phyloP scores from a whole-genome alignment of 2,329 filamentous ascomycete species.

The Fusarium mexicanum region DNA sequence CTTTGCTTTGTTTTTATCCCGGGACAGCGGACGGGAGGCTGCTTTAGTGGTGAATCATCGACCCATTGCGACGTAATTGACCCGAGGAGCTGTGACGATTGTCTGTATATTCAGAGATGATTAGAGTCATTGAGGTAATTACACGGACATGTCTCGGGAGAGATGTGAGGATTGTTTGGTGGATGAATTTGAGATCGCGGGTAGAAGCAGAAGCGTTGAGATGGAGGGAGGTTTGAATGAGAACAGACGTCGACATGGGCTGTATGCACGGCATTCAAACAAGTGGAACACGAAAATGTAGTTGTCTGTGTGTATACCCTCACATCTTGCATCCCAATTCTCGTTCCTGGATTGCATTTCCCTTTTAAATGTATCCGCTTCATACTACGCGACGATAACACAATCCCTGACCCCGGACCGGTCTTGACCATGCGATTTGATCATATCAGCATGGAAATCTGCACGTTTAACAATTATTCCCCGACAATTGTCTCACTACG shows the following conservation, averaged over 20 bases:
- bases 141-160: background rate
- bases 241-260: constrained; percentile 15
- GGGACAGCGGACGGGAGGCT: constrained; percentile 5
- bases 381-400: background rate
- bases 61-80: constrained; percentile 1
- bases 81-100: constrained; percentile 1
- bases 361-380: background rate
- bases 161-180: background rate
- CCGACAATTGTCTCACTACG: background rate
- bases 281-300: background rate
- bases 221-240: background rate
- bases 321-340: constrained; percentile 2
- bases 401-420: background rate
- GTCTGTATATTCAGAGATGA: background rate
- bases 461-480: background rate
- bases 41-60: constrained; percentile 9
- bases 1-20: background rate
- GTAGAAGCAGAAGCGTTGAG: background rate
- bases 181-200: background rate
- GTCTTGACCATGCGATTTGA: constrained; percentile 5
- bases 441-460: constrained; percentile 1
- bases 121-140: background rate
- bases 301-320: background rate
- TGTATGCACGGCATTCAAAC: constrained; percentile 25
- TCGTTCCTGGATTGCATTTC: background rate